Evolutionary conservation across 441 rosid genomes (phyloP).

Genomic region (Brassica balearica): DNA sequence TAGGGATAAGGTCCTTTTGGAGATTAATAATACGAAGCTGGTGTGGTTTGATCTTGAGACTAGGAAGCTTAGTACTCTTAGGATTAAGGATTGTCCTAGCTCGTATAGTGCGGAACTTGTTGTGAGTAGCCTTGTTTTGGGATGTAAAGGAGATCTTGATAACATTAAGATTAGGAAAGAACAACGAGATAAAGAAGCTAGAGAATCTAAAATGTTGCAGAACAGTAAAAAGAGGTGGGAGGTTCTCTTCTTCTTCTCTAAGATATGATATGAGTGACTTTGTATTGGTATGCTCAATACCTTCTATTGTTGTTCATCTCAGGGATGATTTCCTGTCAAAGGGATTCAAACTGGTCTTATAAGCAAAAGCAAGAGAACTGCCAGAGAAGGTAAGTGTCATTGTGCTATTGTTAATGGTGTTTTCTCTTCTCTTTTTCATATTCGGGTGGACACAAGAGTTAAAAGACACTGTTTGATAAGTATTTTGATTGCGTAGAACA

Average conservation of each 20-base stretch:
- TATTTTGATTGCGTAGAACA: constrained; percentile 8
- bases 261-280: not conserved
- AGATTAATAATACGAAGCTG: constrained; percentile 57
- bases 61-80: constrained; percentile 46
- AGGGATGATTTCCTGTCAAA: constrained; percentile 72
- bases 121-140: constrained; percentile 57
- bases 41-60: constrained; percentile 58
- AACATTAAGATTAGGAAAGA: constrained; percentile 23
- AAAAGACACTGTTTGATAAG: constrained; percentile 24
- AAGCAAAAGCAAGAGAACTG: constrained; percentile 19
- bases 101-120: constrained; percentile 54
- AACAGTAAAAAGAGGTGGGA: constrained; percentile 46
- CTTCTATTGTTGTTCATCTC: constrained; percentile 23
- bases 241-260: not conserved
- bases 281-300: not conserved
- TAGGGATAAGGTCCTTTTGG: constrained; percentile 49
- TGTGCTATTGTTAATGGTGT: constrained; percentile 20
- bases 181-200: constrained; percentile 40
- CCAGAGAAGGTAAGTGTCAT: constrained; percentile 19
- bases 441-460: not conserved
- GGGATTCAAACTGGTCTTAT: constrained; percentile 69
- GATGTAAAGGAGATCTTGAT: constrained; percentile 41
- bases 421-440: not conserved
- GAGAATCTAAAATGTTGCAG: constrained; percentile 36
- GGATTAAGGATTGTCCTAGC: constrained; percentile 47